Base-by-base conservation (phyloP, 2,329 filamentous ascomycete genomes). In the Colletotrichum karsti region DNA sequence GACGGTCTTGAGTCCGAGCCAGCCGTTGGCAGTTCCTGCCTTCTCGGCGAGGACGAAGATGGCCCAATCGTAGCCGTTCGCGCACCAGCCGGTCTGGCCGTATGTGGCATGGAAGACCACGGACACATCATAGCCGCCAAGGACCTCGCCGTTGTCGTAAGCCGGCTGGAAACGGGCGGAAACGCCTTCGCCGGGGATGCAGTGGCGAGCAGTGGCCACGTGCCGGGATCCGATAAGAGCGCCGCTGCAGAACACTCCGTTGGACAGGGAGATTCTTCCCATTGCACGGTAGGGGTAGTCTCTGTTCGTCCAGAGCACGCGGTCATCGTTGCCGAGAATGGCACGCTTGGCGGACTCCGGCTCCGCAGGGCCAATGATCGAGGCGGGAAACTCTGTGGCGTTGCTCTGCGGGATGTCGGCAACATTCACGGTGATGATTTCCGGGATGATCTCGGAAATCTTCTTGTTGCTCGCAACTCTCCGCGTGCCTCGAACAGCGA, bases 161-260 rank as follows among this genome's bases (percentile, higher is more conserved):
- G 68, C 73, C 3, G 75, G 74, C 28, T 72, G 67, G 57, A 76
- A 76, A 30, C 60, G 71, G 8, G 72, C 63, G 26, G 63, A 62
- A 15, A 70, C 68, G 8, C 71, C 70, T n/a, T 55, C 60, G 7
- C 7, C 33, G 6, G 72, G 71, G 24, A 74, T 61, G 62, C 74
- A 76, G 68, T 76, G 75, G 26, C 70, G 70, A 3, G 75, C 75
- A 2, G 74, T 77, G 3, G 72, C 69, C 2, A 77, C 72, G 48
- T 76, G 75, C n/a, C 75, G 74, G 15, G 75, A 73, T 4, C 75
- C 75, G 48, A 76, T 70, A 18, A 76, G 66, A 6, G 74, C 72
- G n/a, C 73, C 74, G 2, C 73, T 74, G 69, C 74, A 76, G 48
- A 66, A 70, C 24, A 71, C 62, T 4, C 74, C 74, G 35, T 67